Evolutionary conservation across 306 rosid species (phyloP), one percentile per base, ranked within the genome.

Genomic region (Pterocarpus santalinus): DNA sequence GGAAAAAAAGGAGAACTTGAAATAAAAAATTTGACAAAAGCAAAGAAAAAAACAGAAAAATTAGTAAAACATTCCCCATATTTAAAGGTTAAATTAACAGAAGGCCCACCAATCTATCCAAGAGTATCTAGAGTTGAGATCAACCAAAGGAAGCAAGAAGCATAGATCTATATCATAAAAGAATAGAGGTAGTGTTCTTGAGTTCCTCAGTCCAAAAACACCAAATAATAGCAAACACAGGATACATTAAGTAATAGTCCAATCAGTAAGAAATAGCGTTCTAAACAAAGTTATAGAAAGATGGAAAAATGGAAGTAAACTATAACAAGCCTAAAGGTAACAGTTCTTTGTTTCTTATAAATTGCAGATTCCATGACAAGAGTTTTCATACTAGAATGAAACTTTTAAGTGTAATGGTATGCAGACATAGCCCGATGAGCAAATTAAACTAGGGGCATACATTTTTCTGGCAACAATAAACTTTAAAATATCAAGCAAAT

Each of bases 401-500:
- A 61, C 39, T 61, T 22, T 22, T 55, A 15, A 17, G 28, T 55
- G 61, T 30, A 55, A 16, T 5, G 16, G 28, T n/a, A 55, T 55
- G 7, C 9, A 55, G 10, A 55, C 30, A 55, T 5, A 55, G 61
- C 28, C 22, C 17, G 10, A 49, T 46, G 5, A 76, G 51, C 22
- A 11, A 49, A 64, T 34, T 53, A 64, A 49, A 52, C 30, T 11
- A 36, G 35, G 32, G 69, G 35, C 17, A 28, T 30, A n/a, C 38
- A 46, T 49, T 70, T n/a, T 28, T 39, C 53, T 8, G 35, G 4
- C 6, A 15, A 72, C 7, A 17, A 72, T 16, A 34, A 33, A 15
- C 51, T n/a, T 52, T 15, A 71, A 71, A 30, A 34, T 71, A 71
- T 9, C 34, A 52, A 71, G n/a, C 33, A 71, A 52, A 71, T 34